These are phyloP conservation scores for Chernovozyma aurita DNA, from an alignment of 1,139 yeast genomes.

Conservation along the genomic window DNA sequence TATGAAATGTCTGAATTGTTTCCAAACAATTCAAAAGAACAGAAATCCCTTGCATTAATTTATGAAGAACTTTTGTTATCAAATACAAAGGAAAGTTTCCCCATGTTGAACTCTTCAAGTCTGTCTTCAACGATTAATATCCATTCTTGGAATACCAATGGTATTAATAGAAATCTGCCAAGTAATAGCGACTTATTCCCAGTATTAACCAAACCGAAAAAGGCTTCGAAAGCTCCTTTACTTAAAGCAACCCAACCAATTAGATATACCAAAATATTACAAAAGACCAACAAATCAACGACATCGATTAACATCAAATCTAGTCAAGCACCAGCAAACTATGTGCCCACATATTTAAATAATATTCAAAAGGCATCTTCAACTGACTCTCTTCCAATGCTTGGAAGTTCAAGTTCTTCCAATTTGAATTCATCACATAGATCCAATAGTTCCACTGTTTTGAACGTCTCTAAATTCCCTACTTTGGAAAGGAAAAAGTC, in stretches of 20 bases:
- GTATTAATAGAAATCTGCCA: constrained; percentile 13
- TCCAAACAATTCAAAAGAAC: constrained; percentile 27
- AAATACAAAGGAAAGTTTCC: constrained; percentile 21
- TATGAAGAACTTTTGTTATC: constrained; percentile 1
- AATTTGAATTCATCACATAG: too few species aligned
- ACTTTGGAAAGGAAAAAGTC: constrained; percentile 33
- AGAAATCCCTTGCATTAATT: constrained; percentile 1
- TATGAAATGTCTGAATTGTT: constrained; percentile 56
- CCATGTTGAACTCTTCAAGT: constrained; percentile 26
- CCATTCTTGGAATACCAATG: constrained; percentile 29
- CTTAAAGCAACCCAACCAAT: constrained; percentile 22
- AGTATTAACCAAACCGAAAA: constrained; percentile 39
- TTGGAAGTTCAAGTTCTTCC: constrained; percentile 9
- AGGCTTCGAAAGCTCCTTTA: too few species aligned
- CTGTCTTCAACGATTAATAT: constrained; percentile 14
- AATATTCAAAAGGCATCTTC: constrained; percentile 13
- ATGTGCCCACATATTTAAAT: constrained; percentile 30
- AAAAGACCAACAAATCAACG: constrained; percentile 2
- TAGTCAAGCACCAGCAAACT: constrained; percentile 19
- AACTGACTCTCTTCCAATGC: constrained; percentile 12
- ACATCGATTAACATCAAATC: constrained; percentile 12
- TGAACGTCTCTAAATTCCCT: constrained; percentile 29
- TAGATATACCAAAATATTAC: constrained; percentile 38
- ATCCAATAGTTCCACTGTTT: too few species aligned
- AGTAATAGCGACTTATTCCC: constrained; percentile 44